A percentile compares a stretch with the other conserved stretches of the same genome.
Conservation (phyloP, 2,329 filamentous ascomycete genomes). For the Rhynchosporium graminicola region DNA sequence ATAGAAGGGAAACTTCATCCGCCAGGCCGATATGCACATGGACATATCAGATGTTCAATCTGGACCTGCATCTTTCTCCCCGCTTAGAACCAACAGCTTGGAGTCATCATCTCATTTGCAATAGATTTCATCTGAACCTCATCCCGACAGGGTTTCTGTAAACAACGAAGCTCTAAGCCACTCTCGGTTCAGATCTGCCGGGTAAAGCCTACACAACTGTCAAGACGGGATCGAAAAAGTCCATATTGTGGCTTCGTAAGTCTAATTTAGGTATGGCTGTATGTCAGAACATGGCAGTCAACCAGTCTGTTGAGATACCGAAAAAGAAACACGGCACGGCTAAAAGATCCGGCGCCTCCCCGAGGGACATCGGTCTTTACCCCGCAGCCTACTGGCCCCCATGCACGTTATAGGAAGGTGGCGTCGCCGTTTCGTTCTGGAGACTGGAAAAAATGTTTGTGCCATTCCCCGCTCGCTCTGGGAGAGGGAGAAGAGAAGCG, state of each 20-base stretch:
- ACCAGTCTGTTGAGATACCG: constrained; percentile 2
- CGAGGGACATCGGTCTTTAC: not conserved
- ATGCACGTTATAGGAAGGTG: not conserved
- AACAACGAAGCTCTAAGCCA: not conserved
- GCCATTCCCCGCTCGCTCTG: constrained; percentile 3
- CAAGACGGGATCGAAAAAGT: not conserved
- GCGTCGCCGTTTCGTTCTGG: not conserved
- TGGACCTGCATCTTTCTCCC: constrained; percentile 20
- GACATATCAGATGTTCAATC: constrained; percentile 13
- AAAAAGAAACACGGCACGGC: not conserved
- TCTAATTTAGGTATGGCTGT: constrained; percentile 15
- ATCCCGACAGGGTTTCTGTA: not conserved
- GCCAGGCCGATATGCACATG: constrained; percentile 9
- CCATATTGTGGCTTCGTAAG: constrained; percentile 29
- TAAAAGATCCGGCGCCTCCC: not conserved
- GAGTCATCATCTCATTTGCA: not conserved
- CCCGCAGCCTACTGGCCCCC: not conserved
- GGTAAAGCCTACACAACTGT: constrained; percentile 2
- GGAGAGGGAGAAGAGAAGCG: not conserved
- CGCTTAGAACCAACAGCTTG: constrained; percentile 12
- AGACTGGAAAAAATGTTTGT: constrained; percentile 1
- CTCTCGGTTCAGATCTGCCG: constrained; percentile 7
- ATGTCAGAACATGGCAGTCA: not conserved
- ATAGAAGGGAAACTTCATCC: constrained; percentile 13
- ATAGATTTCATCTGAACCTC: not conserved